Base-by-base conservation (phyloP, 352 stramenopile species). In the Halophytophthora batemanensis region DNA sequence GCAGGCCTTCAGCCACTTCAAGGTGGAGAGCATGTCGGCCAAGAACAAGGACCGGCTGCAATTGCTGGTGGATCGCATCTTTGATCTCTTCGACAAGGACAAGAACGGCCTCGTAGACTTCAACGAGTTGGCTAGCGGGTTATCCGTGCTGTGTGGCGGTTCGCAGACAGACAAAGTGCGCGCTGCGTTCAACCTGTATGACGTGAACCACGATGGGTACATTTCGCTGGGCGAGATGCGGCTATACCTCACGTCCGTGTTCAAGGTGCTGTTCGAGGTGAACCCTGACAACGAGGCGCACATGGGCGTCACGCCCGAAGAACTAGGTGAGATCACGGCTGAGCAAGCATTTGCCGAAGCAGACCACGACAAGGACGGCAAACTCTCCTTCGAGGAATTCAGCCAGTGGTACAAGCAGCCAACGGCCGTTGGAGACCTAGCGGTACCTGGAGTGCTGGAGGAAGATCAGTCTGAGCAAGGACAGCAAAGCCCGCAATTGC, bases 211-310 rank as follows among this genome's bases (percentile, higher is more conserved):
- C 33, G 85, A 96, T 48, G 87, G 85, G 10, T 86, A 68, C 40
- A 95, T 96, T 41, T 92, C 80, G 15, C 54, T 96, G 8, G 71
- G 72, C 6, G 87, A 95, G 53, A 95, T 95, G 82, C 69, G 75
- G 7, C 42, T 91, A 21, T 95, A 92, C 47, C 57, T 96, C 31
- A 90, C 72, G 21, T 86, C 79, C 1, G 76, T 96, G 1, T 95
- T 96, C 53, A 90, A 91, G 43, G 81, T 96, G 15, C 66, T 96
- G 6, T 95, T 89, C 44, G 82, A 94, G 55, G 73, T 88, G 28
- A 87, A 90, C 35, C 78, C 77, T 8, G 73, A 87, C 21, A 86
- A 58, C 11, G 66, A 82, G 19, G 45, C 48, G 4, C 70, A 60
- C 15, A 82, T 92, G 63, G 78, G 71, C 7, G 78, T 93, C 18